phyloP scores from a whole-genome alignment of 164 flowering plant species.

The Nelumbo lutea region DNA sequence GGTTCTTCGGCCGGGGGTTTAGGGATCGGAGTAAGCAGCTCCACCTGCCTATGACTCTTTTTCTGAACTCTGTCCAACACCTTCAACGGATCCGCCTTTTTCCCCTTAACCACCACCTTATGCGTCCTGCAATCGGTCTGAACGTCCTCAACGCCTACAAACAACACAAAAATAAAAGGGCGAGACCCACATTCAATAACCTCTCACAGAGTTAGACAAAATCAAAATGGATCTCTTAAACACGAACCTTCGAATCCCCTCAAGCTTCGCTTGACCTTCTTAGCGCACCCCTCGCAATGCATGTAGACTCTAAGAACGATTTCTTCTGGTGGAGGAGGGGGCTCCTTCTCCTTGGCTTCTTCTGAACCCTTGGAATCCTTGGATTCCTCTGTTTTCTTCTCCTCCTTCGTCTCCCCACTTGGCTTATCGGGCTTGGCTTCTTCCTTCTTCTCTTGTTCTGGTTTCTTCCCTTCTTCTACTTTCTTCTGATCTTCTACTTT shows the following conservation, averaged over 20 bases:
- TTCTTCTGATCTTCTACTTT: slow-evolving; percentile 11
- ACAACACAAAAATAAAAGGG: neutral
- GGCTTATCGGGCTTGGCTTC: slow-evolving; percentile 1
- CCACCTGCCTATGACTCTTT: slow-evolving; percentile 58
- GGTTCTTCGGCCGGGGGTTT: slow-evolving; percentile 43
- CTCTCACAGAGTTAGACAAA: neutral
- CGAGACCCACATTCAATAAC: neutral
- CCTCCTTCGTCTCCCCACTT: slow-evolving; percentile 13
- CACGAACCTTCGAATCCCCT: slow-evolving; percentile 46
- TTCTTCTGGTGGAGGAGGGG: slow-evolving; percentile 45
- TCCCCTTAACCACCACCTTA: slow-evolving; percentile 66
- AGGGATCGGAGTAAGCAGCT: slow-evolving; percentile 57
- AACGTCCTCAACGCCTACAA: slow-evolving; percentile 56
- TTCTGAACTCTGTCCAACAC: slow-evolving; percentile 51
- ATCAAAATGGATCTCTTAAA: neutral
- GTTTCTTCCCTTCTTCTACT: slow-evolving; percentile 13
- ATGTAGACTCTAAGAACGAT: slow-evolving; percentile 54
- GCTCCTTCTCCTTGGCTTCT: slow-evolving; percentile 16
- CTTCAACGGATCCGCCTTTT: slow-evolving; percentile 65
- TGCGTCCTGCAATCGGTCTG: slow-evolving; percentile 46
- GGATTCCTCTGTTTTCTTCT: slow-evolving; percentile 26
- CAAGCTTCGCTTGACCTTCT: slow-evolving; percentile 49
- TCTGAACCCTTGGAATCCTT: neutral
- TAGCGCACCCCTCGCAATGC: slow-evolving; percentile 75
- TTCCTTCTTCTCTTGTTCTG: slow-evolving; percentile 16